These are phyloP conservation scores for Pichia nanzhaoensis DNA, from an alignment of 805 yeast species.

Conservation along the genomic window DNA sequence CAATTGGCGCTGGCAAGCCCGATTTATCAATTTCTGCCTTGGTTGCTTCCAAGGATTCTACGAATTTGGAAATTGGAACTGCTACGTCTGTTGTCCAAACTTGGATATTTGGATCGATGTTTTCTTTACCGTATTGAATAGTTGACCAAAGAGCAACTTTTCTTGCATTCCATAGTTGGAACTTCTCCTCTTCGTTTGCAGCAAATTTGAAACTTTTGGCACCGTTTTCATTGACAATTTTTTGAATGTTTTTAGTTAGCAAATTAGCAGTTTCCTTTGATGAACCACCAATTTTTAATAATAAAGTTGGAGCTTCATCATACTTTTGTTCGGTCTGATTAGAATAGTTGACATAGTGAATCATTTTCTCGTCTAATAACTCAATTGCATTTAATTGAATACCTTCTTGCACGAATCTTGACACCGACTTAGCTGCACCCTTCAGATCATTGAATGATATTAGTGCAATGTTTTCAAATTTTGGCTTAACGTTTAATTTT, in stretches of 20 bases:
- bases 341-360: constrained; percentile 61
- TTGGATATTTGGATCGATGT: constrained; percentile 50
- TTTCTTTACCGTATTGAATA: constrained; percentile 53
- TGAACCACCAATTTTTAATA: constrained; percentile 69
- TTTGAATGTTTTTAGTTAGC: constrained; percentile 42
- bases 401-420: constrained; percentile 58
- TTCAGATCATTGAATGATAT: constrained; percentile 57
- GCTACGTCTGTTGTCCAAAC: constrained; percentile 91
- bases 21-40: constrained; percentile 53
- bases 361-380: constrained; percentile 64
- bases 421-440: constrained; percentile 68
- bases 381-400: constrained; percentile 76
- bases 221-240: constrained; percentile 40
- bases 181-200: constrained; percentile 52
- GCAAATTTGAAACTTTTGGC: constrained; percentile 58
- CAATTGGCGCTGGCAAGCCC: constrained; percentile 57
- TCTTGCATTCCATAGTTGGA: constrained; percentile 75
- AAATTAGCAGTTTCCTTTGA: constrained; percentile 42
- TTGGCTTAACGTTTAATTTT: constrained; percentile 57
- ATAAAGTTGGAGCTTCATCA: constrained; percentile 66
- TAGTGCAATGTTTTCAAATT: constrained; percentile 57
- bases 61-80: constrained; percentile 70
- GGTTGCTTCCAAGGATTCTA: constrained; percentile 55
- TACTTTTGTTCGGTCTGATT: constrained; percentile 48
- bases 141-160: constrained; percentile 71